Conservation (phyloP, 805 yeast species). For the Candida tammaniensis region DNA sequence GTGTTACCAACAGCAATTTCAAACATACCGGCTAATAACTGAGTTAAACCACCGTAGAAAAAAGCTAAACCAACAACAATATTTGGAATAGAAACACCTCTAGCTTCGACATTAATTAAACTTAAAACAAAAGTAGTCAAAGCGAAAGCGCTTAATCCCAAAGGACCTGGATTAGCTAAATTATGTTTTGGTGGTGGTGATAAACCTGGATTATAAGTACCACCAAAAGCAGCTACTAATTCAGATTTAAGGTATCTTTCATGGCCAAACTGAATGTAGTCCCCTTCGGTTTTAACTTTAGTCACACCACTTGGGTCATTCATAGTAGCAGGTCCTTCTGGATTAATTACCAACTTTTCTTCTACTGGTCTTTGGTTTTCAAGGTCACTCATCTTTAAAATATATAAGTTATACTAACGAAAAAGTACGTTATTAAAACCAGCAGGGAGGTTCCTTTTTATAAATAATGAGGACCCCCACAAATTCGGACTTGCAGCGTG, state of each 20-base stretch:
- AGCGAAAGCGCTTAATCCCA: constrained; percentile 72
- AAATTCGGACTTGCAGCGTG: no score
- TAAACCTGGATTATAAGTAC: constrained; percentile 70
- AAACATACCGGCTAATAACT: constrained; percentile 71
- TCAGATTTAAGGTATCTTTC: constrained; percentile 64
- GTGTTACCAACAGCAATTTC: constrained; percentile 75
- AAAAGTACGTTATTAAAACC: no score
- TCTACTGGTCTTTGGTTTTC: constrained; percentile 35
- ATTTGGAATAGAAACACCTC: constrained; percentile 61
- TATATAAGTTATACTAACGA: no score
- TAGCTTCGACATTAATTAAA: constrained; percentile 59
- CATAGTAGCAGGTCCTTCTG: constrained; percentile 5
- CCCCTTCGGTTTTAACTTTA: constrained; percentile 47
- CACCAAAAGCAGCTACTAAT: constrained; percentile 71
- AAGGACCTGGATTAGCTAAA: constrained; percentile 72
- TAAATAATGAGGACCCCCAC: no score
- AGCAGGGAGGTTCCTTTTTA: no score
- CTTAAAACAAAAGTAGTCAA: constrained; percentile 66
- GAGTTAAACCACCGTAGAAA: constrained; percentile 73
- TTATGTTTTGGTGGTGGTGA: constrained; percentile 41
- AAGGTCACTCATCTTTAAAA: constrained; percentile 23
- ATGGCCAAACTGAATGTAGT: constrained; percentile 68
- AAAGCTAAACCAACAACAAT: constrained; percentile 64
- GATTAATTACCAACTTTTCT: constrained; percentile 22
- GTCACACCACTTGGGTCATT: constrained; percentile 18